A percentile compares a stretch with the other conserved stretches of the same genome.
Conservation (phyloP, 2,329 filamentous ascomycete species). For the Amauroascus verrucosus region DNA sequence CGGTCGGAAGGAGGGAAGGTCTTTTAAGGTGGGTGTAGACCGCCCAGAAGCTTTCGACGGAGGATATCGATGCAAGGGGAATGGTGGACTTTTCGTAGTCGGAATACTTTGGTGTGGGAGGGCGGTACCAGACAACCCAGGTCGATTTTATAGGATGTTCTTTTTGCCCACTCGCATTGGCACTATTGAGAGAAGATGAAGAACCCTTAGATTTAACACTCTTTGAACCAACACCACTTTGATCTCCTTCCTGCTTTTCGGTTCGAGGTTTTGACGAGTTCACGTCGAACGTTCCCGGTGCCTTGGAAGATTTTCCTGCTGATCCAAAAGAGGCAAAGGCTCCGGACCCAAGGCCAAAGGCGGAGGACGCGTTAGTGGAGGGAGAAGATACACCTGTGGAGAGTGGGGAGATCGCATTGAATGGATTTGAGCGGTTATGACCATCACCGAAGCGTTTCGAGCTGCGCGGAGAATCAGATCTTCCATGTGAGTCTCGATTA, state of each 20-base stretch:
- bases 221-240: conserved; percentile 22
- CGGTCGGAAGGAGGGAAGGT: conserved; percentile 75
- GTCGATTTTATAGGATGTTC: conserved; percentile 63
- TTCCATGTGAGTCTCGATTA: conserved; percentile 43
- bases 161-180: conserved; percentile 19
- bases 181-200: conserved; percentile 32
- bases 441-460: conserved; percentile 65
- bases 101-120: conserved; percentile 91
- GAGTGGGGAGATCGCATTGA: conserved; percentile 63
- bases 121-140: conserved; percentile 96
- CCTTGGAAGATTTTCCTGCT: conserved; percentile 76
- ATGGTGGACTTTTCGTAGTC: conserved; percentile 97
- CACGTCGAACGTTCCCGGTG: conserved; percentile 68
- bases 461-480: conserved; percentile 51
- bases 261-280: conserved; percentile 49
- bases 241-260: conserved; percentile 50
- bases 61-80: conserved; percentile 68
- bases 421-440: conserved; percentile 61
- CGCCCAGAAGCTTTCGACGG: conserved; percentile 82
- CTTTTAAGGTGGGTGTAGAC: conserved; percentile 83
- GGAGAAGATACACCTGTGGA: conserved; percentile 62
- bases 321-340: conserved; percentile 91
- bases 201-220: conserved; percentile 33
- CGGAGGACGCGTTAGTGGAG: conserved; percentile 66
- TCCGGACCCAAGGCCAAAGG: conserved; percentile 87